Base-by-base conservation (phyloP, 441 rosid species). In the Sinapis alba region DNA sequence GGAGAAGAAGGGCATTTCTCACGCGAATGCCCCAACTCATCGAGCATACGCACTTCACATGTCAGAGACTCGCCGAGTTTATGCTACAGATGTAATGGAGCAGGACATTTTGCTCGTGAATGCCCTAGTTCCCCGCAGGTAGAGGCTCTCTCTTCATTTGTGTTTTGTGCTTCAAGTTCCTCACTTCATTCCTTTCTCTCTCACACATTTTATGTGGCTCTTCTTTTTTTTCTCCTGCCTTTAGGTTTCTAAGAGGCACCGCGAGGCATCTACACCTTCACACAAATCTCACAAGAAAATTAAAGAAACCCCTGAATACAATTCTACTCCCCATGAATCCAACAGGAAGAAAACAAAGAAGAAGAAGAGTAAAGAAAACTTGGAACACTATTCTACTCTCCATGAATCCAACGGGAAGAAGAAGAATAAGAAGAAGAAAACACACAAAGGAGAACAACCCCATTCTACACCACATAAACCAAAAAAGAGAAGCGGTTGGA, bases 41-140 rank as follows among this genome's bases (percentile, higher is more conserved):
- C 76, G 4, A 85, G 78, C 87, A 87, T 69, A 45, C 59, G 72
- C 76, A 62, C 13, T 73, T 63, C 72, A 58, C 47, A 79, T 15
- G 51, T 79, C 41, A 70, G 53, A 53, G 72, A 70, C 20, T 76
- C 90, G 34, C 80, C 84, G 11, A 78, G 81, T 74, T 58, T 80
- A 66, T 92, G 99, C 86, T 94, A 80, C 83, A 86, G 53, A 56
- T 92, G 98, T 74, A 85, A 90, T 2, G 88, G 74, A 84, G 84
- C 13, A 13, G 99, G 99, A 32, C 99, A 92, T 86, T 90, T 90
- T 83, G 91, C 93, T 9, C 98, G 96, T 15, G 96, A 90, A 63
- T 92, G 98, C 75, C 78, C 70, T 0, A 83, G 69, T 82, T 86
- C 90, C 36, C 56, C 78, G 7, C 88, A 81, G 88, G 95, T 85